A percentile compares a stretch with the other conserved stretches of the same genome.
These are phyloP conservation scores for Thalassiosira livingstoniorum DNA, from an alignment of 352 stramenopile genomes.

Conservation along the genomic window DNA sequence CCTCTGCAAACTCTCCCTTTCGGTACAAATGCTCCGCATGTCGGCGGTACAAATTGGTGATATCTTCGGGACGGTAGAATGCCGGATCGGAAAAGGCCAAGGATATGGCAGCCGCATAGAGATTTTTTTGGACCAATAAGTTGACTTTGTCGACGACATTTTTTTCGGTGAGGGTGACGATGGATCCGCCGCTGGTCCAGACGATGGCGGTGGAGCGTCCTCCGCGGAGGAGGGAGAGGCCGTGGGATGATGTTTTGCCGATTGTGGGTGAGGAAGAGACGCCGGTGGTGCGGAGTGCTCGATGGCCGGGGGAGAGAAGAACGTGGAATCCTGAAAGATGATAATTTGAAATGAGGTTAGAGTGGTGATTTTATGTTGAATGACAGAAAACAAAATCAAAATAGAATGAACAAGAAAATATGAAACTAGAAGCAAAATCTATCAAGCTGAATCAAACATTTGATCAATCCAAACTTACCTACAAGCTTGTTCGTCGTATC, in stretches of 20 bases:
- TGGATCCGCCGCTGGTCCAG: constrained; percentile 80
- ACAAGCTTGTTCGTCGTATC: constrained; percentile 84
- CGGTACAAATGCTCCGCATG: constrained; percentile 98
- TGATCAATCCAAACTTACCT: too few relatives aligned
- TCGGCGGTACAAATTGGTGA: constrained; percentile 92
- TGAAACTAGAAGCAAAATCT: too few relatives aligned
- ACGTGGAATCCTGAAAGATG: constrained; percentile 86
- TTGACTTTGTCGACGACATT: constrained; percentile 95
- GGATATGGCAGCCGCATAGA: constrained; percentile 97
- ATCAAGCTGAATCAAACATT: too few relatives aligned
- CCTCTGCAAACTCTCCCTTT: constrained; percentile 95
- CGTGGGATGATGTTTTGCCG: too few relatives aligned
- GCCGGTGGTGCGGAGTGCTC: constrained; percentile 68
- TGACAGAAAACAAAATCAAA: too few relatives aligned
- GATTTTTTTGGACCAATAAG: constrained; percentile 96
- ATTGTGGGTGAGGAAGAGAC: constrained; percentile 63
- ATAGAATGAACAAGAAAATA: too few relatives aligned
- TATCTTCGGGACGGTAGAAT: constrained; percentile 90
- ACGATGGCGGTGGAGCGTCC: constrained; percentile 76
- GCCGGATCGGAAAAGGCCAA: constrained; percentile 92
- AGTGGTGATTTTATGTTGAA: too few relatives aligned
- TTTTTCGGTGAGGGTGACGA: constrained; percentile 95
- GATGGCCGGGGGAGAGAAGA: constrained; percentile 78
- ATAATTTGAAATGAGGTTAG: too few relatives aligned
- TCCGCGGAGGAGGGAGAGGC: constrained; percentile 50